A percentile compares a stretch with the other conserved stretches of the same genome.
phyloP scores from a whole-genome alignment of 208 protist genomes.

The Leishmania martiniquensis region DNA sequence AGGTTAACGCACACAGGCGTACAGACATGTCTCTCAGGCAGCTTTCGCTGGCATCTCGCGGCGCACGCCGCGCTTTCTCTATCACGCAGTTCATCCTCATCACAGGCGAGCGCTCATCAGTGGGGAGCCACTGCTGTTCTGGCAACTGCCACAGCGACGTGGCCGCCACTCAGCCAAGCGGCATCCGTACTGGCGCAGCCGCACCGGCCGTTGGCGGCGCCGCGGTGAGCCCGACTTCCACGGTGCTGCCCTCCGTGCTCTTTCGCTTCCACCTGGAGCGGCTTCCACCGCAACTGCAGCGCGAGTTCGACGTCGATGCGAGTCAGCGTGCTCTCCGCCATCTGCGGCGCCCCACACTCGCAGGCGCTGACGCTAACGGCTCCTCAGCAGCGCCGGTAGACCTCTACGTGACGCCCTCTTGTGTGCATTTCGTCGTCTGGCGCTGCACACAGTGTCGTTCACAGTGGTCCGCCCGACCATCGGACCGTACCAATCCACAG shows the following conservation, averaged over 20 bases:
- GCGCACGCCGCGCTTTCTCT: not conserved
- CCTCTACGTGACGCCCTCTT: conserved; percentile 12
- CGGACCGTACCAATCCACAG: conserved; percentile 60
- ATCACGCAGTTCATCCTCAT: not conserved
- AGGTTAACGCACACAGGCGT: not conserved
- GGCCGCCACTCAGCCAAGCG: not conserved
- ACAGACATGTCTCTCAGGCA: not conserved
- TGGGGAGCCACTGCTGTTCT: not conserved
- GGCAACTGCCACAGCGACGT: not conserved
- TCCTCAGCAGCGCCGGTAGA: not conserved
- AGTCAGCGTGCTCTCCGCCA: conserved; percentile 40
- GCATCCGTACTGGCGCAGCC: not conserved
- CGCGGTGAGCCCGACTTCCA: not conserved
- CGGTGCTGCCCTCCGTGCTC: not conserved
- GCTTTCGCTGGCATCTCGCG: not conserved
- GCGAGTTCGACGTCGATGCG: conserved; percentile 37
- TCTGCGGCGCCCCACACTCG: conserved; percentile 7
- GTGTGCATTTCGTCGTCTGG: conserved; percentile 56
- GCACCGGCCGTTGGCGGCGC: not conserved
- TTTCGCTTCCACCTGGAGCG: conserved; percentile 25
- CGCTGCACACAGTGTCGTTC: conserved; percentile 42
- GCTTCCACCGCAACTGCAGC: conserved; percentile 35
- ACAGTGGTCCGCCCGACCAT: conserved; percentile 60
- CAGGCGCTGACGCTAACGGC: not conserved
- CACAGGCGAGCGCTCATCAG: not conserved